Evolutionary conservation across 83 land plant genomes (phyloP).

Genomic region (Larix sibirica): DNA sequence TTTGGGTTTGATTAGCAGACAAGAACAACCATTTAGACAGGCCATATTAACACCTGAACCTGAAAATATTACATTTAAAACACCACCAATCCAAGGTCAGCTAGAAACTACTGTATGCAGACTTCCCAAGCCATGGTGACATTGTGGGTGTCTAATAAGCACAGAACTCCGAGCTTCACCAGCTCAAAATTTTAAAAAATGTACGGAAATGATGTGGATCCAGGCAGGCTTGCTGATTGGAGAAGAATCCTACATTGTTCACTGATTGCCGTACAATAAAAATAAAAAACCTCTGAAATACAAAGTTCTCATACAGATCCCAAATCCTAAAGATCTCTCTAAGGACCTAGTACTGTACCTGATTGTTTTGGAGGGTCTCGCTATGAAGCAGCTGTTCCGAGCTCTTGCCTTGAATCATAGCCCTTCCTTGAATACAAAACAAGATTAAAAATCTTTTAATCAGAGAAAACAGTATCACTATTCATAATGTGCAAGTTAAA

Average conservation of each 20-base stretch:
- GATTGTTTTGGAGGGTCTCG: not conserved
- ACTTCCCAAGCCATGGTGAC: not conserved
- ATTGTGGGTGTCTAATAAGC: no score
- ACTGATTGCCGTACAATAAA: not conserved
- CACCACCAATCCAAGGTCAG: not conserved
- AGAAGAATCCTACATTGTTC: not conserved
- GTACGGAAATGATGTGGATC: no score
- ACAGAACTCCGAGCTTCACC: no score
- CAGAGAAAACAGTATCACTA: not conserved
- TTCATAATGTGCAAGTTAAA: not conserved
- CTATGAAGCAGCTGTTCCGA: not conserved
- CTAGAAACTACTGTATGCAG: not conserved
- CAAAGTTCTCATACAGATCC: not conserved
- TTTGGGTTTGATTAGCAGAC: not conserved
- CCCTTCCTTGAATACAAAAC: constrained; percentile 4
- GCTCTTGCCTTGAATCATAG: not conserved
- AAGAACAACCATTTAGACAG: not conserved
- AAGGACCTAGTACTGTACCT: not conserved
- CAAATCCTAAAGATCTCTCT: not conserved
- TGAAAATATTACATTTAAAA: not conserved
- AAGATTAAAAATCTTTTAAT: not conserved
- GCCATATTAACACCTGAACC: not conserved
- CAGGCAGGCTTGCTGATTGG: not conserved
- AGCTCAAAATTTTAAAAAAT: no score
- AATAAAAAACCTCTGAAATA: not conserved